phyloP scores from a whole-genome alignment of 805 yeast species.

The Tetrapisispora namnaoensis region DNA sequence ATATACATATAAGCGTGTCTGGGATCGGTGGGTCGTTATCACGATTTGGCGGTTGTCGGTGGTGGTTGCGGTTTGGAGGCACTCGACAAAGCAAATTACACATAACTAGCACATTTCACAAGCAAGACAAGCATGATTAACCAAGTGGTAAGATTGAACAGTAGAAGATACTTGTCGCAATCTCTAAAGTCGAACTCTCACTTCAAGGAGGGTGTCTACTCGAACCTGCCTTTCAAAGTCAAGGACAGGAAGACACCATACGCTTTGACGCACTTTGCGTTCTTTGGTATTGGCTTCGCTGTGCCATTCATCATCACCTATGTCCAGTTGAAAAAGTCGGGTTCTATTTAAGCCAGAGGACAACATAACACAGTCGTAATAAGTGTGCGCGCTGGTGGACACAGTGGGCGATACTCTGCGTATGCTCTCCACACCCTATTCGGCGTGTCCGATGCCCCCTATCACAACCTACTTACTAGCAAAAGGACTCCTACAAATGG shows the following conservation, averaged over 20 bases:
- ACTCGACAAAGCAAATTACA: not conserved
- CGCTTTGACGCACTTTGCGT: constrained; percentile 72
- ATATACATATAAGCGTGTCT: not conserved
- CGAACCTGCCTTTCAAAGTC: constrained; percentile 89
- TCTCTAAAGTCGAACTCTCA: constrained; percentile 39
- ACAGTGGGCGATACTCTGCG: no score
- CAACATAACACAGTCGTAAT: no score
- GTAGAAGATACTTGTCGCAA: constrained; percentile 46
- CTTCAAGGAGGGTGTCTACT: constrained; percentile 76
- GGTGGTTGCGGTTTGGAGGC: not conserved
- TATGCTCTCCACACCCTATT: no score
- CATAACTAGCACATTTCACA: not conserved
- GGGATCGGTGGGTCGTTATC: no score
- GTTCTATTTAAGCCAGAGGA: constrained; percentile 31
- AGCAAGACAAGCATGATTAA: constrained; percentile 3
- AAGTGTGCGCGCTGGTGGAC: no score
- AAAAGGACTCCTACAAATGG: no score
- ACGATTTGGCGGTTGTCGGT: no score
- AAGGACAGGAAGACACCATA: constrained; percentile 89
- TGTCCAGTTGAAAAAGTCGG: constrained; percentile 85
- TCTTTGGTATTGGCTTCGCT: constrained; percentile 58
- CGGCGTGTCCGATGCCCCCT: no score
- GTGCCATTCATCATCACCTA: constrained; percentile 71
- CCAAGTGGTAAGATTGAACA: constrained; percentile 25
- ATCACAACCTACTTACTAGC: no score